These are phyloP conservation scores for Pseudonitzschia delicatissima DNA, from an alignment of 108 stramenopile genomes.

Conservation along the genomic window DNA sequence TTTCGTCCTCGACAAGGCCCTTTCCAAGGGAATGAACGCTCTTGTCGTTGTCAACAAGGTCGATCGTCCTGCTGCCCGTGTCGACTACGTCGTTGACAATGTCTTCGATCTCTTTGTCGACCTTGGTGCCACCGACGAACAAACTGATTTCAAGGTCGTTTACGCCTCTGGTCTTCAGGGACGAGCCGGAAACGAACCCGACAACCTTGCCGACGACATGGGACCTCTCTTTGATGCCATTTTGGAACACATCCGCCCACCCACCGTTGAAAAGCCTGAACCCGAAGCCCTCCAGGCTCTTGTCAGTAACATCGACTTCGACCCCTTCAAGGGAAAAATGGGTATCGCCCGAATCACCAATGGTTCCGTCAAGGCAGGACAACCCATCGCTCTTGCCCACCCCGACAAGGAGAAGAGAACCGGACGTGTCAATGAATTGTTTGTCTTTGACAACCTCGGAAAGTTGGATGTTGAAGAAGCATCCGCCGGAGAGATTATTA, in stretches of 20 bases:
- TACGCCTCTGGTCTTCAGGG: conserved; percentile 95
- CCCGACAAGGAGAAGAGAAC: conserved; percentile 80
- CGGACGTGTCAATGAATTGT: conserved; percentile 83
- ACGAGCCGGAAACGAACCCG: conserved; percentile 80
- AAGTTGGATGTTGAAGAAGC: conserved; percentile 88
- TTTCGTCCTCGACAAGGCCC: conserved; percentile 98
- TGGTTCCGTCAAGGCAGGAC: conserved; percentile 81
- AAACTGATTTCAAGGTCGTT: conserved; percentile 96
- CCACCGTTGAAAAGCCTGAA: conserved; percentile 58
- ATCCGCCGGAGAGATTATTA: conserved; percentile 96
- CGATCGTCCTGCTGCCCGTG: conserved; percentile 95
- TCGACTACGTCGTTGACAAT: conserved; percentile 97
- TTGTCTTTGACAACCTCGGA: conserved; percentile 95
- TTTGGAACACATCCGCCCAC: conserved; percentile 65
- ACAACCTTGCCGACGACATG: conserved; percentile 81
- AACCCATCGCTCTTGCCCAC: conserved; percentile 69
- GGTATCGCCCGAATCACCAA: conserved; percentile 93
- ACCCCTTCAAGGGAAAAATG: conserved; percentile 98
- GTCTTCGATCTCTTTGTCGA: conserved; percentile 98
- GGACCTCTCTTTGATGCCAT: conserved; percentile 92
- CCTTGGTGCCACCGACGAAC: conserved; percentile 93
- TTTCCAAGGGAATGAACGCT: conserved; percentile 86
- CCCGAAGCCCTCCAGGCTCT: conserved; percentile 78
- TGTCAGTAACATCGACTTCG: conserved; percentile 96
- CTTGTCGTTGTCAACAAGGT: conserved; percentile 99